Conservation (phyloP, 805 yeast genomes). For the Starmerella bombi region DNA sequence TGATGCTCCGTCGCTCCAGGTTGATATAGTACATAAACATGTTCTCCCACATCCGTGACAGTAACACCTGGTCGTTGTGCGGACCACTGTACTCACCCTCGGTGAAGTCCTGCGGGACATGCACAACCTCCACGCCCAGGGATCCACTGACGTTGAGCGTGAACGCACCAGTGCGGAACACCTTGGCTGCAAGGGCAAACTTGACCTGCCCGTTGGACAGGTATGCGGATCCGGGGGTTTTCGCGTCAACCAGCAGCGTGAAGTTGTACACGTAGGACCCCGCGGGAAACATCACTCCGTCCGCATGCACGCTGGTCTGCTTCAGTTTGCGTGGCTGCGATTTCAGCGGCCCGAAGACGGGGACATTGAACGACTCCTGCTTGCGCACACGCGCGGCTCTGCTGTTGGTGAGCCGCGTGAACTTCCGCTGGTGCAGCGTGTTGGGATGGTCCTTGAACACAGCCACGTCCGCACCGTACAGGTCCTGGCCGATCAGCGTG, state of each 20-base stretch:
- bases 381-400: constrained; percentile 9
- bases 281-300: constrained; percentile 38
- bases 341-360: constrained; percentile 18
- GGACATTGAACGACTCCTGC: constrained; percentile 13
- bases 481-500: constrained; percentile 23
- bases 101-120: constrained; percentile 48
- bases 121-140: constrained; percentile 45
- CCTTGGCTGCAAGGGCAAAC: constrained; percentile 46
- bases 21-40: constrained; percentile 65
- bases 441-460: constrained; percentile 15
- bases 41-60: constrained; percentile 76
- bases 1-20: constrained; percentile 61
- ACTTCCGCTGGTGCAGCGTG: constrained; percentile 14
- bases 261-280: constrained; percentile 79
- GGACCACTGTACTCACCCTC: constrained; percentile 53
- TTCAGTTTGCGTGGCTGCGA: constrained; percentile 19
- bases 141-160: constrained; percentile 52
- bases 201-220: constrained; percentile 63
- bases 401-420: constrained; percentile 12
- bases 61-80: constrained; percentile 60
- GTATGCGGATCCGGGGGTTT: constrained; percentile 56
- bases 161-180: constrained; percentile 63
- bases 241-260: constrained; percentile 63
- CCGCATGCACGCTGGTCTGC: constrained; percentile 13
- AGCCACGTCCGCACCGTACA: constrained; percentile 27